Evolutionary conservation across 83 land plant genomes (phyloP).

Genomic region (Picea mariana): DNA sequence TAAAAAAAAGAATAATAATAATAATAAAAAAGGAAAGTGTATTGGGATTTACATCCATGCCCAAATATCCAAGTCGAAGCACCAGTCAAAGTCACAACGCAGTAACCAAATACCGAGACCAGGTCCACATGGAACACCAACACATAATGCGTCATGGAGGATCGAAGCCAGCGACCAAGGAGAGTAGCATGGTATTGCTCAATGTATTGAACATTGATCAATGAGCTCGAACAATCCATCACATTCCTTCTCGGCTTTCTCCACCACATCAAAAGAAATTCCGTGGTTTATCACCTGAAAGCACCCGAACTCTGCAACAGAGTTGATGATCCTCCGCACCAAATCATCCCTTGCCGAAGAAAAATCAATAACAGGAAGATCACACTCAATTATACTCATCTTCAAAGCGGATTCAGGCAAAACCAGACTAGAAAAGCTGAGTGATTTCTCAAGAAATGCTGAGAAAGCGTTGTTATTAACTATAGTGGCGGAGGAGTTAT

Average conservation of each 20-base stretch:
- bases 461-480: constrained; percentile 13
- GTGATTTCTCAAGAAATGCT: background rate
- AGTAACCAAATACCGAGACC: no score
- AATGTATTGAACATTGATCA: no score
- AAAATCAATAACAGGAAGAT: background rate
- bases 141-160: no score
- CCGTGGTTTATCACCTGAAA: constrained; percentile 9
- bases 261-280: background rate
- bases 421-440: constrained; percentile 3
- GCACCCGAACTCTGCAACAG: background rate
- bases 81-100: no score
- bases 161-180: no score
- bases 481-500: background rate
- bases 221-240: background rate
- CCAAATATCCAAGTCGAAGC: no score
- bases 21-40: no score
- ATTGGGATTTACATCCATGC: no score
- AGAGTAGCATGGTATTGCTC: no score
- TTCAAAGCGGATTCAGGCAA: background rate
- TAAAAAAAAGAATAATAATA: no score
- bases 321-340: background rate
- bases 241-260: constrained; percentile 5
- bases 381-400: background rate
- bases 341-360: background rate
- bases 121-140: no score